Conservation (phyloP, 1,284 basidiomycete genomes). For the Naganishia albida region DNA sequence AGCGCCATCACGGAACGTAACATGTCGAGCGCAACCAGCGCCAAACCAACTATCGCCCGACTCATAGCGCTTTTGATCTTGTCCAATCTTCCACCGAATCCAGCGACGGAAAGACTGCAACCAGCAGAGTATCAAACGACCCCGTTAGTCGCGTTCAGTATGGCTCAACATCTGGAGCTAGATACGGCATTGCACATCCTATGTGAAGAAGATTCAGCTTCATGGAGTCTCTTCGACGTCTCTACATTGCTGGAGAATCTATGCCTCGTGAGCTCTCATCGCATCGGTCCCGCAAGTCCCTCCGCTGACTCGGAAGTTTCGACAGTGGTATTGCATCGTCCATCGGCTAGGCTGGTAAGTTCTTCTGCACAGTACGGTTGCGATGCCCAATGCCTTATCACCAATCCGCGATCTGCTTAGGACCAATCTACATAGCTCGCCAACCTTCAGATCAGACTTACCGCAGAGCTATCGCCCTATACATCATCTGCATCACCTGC, state of each 20-base stretch:
- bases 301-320: background rate
- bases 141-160: constrained; percentile 12
- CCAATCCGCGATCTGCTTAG: background rate
- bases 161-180: constrained; percentile 26
- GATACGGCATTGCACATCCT: constrained; percentile 2
- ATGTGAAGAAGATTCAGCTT: background rate
- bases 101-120: background rate
- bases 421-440: constrained; percentile 15
- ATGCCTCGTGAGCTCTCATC: constrained; percentile 1
- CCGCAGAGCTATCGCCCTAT: constrained; percentile 6
- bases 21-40: constrained; percentile 12
- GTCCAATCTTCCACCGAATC: constrained; percentile 24
- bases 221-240: background rate
- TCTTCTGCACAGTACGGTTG: background rate
- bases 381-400: background rate
- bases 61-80: constrained; percentile 13
- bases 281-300: too few relatives aligned
- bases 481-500: constrained; percentile 14
- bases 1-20: constrained; percentile 12
- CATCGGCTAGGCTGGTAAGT: constrained; percentile 19
- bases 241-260: constrained; percentile 2
- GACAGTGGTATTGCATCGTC: constrained; percentile 11
- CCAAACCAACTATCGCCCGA: constrained; percentile 11
- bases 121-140: constrained; percentile 12
- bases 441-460: constrained; percentile 4